Evolutionary conservation across 2,329 filamentous ascomycete species (phyloP).

Genomic region (Pleurostoma richardsiae): DNA sequence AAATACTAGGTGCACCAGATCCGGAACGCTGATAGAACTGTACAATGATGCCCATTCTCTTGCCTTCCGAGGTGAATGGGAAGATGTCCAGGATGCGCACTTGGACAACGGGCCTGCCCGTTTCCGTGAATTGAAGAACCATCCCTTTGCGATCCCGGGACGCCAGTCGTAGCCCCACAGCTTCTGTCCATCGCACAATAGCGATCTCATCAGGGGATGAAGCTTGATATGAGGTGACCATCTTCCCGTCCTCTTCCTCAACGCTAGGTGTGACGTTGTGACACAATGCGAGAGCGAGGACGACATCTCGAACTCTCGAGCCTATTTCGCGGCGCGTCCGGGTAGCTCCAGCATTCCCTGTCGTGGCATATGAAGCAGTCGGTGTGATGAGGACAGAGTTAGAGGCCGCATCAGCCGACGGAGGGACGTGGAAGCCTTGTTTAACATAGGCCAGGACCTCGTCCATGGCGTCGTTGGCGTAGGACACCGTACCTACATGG

Average conservation of each 20-base stretch:
- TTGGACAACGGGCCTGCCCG: conserved; percentile 69
- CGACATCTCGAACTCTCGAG: conserved; percentile 84
- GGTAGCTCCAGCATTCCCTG: conserved; percentile 60
- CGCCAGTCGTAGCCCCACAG: conserved; percentile 77
- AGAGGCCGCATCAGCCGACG: conserved; percentile 37
- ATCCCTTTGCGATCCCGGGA: conserved; percentile 87
- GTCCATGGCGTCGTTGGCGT: conserved; percentile 98
- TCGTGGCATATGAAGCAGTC: conserved; percentile 63
- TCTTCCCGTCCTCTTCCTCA: conserved; percentile 75
- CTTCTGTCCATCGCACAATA: conserved; percentile 93
- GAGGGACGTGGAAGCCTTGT: conserved; percentile 67
- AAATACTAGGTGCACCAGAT: conserved; percentile 39
- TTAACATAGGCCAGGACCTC: conserved; percentile 83
- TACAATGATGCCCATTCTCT: conserved; percentile 96
- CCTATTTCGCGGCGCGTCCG: conserved; percentile 90
- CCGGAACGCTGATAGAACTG: conserved; percentile 66
- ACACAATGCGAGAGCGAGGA: conserved; percentile 86
- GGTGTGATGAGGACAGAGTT: conserved; percentile 63
- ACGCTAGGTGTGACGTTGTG: conserved; percentile 94
- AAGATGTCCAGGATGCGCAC: conserved; percentile 92
- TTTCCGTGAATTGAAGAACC: conserved; percentile 71
- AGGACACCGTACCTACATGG: conserved; percentile 95
- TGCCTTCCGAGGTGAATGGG: conserved; percentile 95
- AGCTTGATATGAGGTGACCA: conserved; percentile 84
- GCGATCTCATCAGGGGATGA: conserved; percentile 98